phyloP scores from a whole-genome alignment of 192 early-diverging fungal genomes.

The Endogone sp. region DNA sequence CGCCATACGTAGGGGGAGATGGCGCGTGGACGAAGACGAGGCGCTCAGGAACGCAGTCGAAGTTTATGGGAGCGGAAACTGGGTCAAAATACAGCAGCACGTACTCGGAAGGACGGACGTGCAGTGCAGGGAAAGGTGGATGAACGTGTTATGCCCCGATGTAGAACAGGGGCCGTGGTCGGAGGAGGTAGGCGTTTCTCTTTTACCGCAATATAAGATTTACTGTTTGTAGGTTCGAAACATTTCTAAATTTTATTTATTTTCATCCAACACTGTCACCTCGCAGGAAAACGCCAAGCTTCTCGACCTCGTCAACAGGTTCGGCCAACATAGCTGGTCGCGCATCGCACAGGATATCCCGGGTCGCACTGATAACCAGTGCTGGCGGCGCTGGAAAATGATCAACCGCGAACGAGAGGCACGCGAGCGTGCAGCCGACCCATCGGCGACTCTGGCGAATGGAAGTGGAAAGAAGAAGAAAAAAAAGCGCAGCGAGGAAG shows the following conservation, averaged over 20 bases:
- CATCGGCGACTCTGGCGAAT: background rate
- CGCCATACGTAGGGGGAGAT: conserved; percentile 56
- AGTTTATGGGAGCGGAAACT: conserved; percentile 64
- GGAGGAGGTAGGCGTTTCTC: conserved; percentile 31
- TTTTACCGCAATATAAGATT: too few relatives aligned
- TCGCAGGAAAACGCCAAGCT: background rate
- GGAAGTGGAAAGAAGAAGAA: background rate
- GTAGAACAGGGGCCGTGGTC: conserved; percentile 57
- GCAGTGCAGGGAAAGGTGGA: conserved; percentile 75
- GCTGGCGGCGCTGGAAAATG: conserved; percentile 2
- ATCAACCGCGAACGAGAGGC: background rate
- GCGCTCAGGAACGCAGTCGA: conserved; percentile 57
- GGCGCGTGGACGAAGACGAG: conserved; percentile 66
- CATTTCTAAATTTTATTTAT: too few relatives aligned
- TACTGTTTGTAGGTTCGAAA: too few relatives aligned
- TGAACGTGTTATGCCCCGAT: conserved; percentile 58
- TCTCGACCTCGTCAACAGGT: background rate
- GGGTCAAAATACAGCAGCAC: conserved; percentile 68
- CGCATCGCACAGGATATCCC: background rate
- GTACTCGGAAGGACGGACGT: conserved; percentile 72
- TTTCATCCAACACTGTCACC: background rate
- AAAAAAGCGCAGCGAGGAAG: background rate
- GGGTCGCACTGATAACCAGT: background rate
- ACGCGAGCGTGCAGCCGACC: background rate
- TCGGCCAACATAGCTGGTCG: background rate